Conservation (phyloP, 1,139 yeast species). For the Yamadazyma sp. region DNA sequence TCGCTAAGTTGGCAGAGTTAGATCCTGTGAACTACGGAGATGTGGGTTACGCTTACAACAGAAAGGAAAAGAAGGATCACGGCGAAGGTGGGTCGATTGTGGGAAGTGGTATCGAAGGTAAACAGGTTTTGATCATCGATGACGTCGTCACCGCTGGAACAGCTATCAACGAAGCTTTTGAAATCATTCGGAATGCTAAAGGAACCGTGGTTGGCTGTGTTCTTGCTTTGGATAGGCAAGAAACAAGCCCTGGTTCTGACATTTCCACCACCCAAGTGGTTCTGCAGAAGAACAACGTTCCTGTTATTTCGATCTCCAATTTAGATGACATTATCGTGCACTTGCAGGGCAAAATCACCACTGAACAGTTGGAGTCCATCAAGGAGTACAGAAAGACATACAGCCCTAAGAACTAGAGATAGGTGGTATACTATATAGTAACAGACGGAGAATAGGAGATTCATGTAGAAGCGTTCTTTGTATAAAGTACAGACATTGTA, state of each 20-base stretch:
- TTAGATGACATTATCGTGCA: slow-evolving; percentile 72
- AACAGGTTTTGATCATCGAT: slow-evolving; percentile 81
- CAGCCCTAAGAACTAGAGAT: slow-evolving; percentile 47
- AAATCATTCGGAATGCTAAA: slow-evolving; percentile 65
- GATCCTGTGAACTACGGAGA: slow-evolving; percentile 72
- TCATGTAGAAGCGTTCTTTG: not conserved
- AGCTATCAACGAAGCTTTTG: slow-evolving; percentile 92
- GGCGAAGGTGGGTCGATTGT: slow-evolving; percentile 98
- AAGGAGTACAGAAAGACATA: slow-evolving; percentile 58
- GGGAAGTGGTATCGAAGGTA: slow-evolving; percentile 72
- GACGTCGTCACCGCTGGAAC: slow-evolving; percentile 99
- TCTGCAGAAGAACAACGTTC: slow-evolving; percentile 68
- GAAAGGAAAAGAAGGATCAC: slow-evolving; percentile 95
- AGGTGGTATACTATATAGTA: too few relatives aligned
- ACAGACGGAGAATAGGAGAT: too few relatives aligned
- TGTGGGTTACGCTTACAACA: slow-evolving; percentile 72
- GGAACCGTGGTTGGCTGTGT: slow-evolving; percentile 83
- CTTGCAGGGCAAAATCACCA: slow-evolving; percentile 53
- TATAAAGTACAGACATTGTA: too few relatives aligned
- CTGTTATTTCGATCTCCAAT: slow-evolving; percentile 79
- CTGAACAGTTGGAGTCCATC: slow-evolving; percentile 55
- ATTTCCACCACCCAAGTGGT: slow-evolving; percentile 83
- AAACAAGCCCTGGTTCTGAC: slow-evolving; percentile 67
- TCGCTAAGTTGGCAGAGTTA: slow-evolving; percentile 86
- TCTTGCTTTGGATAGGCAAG: slow-evolving; percentile 94